Percentiles rank a stretch among this genome's conserved stretches.
phyloP scores from a whole-genome alignment of 2,329 filamentous ascomycete species.

The Trichoderma endophyticum region DNA sequence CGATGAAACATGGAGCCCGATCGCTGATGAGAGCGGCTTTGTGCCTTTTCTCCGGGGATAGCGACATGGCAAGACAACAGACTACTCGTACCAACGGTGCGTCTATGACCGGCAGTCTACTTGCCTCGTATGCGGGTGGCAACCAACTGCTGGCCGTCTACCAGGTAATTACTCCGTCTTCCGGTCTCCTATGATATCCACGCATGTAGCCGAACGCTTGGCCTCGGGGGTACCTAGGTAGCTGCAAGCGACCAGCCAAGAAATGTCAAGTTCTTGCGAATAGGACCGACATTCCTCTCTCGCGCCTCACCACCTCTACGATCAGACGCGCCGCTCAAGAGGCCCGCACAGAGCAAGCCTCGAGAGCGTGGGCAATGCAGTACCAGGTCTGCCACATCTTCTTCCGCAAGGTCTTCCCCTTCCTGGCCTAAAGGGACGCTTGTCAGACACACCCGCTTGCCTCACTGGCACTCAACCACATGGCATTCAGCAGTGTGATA shows the following conservation, averaged over 20 bases:
- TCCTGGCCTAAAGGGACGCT: constrained; percentile 11
- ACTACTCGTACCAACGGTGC: neutral
- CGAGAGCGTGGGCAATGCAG: neutral
- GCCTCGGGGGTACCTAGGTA: neutral
- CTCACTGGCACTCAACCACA: constrained; percentile 17
- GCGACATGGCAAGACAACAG: neutral
- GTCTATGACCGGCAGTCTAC: neutral
- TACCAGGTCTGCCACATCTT: neutral
- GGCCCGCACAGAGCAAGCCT: neutral
- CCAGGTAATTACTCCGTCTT: neutral
- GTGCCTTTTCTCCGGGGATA: neutral
- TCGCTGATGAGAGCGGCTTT: constrained; percentile 2
- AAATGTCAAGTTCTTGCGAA: neutral
- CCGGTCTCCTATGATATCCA: neutral
- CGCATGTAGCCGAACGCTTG: neutral
- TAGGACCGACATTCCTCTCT: constrained; percentile 4
- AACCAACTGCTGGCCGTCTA: neutral
- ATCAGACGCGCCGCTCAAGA: neutral
- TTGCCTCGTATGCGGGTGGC: neutral
- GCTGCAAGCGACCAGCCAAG: neutral
- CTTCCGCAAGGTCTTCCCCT: constrained; percentile 16
- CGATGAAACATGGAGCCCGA: constrained; percentile 20
- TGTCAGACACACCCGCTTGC: constrained; percentile 8
- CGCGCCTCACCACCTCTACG: constrained; percentile 6
- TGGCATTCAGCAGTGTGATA: constrained; percentile 12